phyloP scores from a whole-genome alignment of 192 early-diverging fungal species.

The Coemansia sp. region DNA sequence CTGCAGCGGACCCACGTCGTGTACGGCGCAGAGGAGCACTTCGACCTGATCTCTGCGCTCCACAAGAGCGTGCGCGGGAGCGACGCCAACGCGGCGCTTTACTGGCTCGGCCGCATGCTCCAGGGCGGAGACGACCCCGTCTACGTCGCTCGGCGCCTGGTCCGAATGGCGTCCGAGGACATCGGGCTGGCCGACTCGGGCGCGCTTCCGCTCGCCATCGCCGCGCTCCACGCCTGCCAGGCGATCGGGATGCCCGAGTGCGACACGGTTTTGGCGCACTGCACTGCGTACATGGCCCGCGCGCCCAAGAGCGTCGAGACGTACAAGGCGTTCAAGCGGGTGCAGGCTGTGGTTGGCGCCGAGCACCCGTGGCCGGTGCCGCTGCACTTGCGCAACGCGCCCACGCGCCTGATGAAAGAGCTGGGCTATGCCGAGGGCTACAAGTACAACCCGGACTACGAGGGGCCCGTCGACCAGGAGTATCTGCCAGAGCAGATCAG shows the following conservation, averaged over 20 bases:
- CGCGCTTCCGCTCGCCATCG: conserved; percentile 70
- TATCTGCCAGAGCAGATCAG: conserved; percentile 74
- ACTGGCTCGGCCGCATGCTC: conserved; percentile 91
- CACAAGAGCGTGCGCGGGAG: conserved; percentile 89
- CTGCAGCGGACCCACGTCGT: conserved; percentile 79
- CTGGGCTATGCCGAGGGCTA: conserved; percentile 78
- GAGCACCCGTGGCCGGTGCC: conserved; percentile 79
- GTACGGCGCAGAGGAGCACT: conserved; percentile 89
- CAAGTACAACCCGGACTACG: conserved; percentile 81
- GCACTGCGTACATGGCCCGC: conserved; percentile 72
- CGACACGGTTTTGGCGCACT: conserved; percentile 79
- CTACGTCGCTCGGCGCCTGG: conserved; percentile 76
- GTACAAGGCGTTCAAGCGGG: conserved; percentile 73
- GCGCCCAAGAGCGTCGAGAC: conserved; percentile 80
- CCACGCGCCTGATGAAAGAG: conserved; percentile 76
- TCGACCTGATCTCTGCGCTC: conserved; percentile 84
- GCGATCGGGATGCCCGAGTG: conserved; percentile 93
- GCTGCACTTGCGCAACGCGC: conserved; percentile 80
- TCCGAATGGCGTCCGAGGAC: conserved; percentile 84
- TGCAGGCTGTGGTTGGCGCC: conserved; percentile 58
- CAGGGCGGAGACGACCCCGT: conserved; percentile 88
- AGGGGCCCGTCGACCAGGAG: conserved; percentile 70
- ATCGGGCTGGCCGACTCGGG: conserved; percentile 81
- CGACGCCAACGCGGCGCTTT: conserved; percentile 74
- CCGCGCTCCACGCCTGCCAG: conserved; percentile 82